These are phyloP conservation scores for Psilocybe mexicana DNA, from an alignment of 1,284 basidiomycete species.

Conservation along the genomic window DNA sequence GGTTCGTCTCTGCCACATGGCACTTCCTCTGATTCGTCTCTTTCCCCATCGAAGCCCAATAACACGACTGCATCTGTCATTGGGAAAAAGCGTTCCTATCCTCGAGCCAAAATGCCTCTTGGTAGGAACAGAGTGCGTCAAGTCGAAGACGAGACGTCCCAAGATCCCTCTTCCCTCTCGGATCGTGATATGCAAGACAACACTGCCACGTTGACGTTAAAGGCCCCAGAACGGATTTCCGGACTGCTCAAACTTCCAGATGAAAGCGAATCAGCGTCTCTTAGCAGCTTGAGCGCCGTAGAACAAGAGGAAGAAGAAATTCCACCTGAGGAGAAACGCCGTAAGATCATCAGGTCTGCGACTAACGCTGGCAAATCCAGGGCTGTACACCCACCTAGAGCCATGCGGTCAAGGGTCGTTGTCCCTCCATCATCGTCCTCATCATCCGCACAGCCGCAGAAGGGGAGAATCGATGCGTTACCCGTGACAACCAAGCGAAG, in stretches of 20 bases:
- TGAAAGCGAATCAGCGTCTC: constrained; percentile 3
- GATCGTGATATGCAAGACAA: constrained; percentile 10
- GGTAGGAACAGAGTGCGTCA: constrained; percentile 20
- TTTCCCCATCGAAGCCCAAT: constrained; percentile 27
- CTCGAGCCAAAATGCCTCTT: constrained; percentile 15
- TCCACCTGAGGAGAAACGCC: constrained; percentile 22
- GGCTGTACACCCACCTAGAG: constrained; percentile 8
- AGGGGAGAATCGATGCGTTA: constrained; percentile 10
- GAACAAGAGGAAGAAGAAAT: constrained; percentile 10
- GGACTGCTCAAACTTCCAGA: constrained; percentile 1
- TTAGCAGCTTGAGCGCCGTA: background rate
- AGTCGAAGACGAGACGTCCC: constrained; percentile 17
- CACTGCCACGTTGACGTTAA: constrained; percentile 2
- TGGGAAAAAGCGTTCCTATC: constrained; percentile 35
- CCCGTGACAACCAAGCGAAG: constrained; percentile 1
- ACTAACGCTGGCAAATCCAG: constrained; percentile 5
- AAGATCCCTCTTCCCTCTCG: constrained; percentile 8
- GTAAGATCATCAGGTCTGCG: constrained; percentile 16
- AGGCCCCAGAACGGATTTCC: background rate
- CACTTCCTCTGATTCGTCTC: constrained; percentile 30
- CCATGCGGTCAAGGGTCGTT: constrained; percentile 21
- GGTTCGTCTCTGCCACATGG: constrained; percentile 46
- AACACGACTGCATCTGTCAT: constrained; percentile 33
- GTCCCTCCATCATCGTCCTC: constrained; percentile 19
- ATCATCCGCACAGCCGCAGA: constrained; percentile 10